Evolutionary conservation across 2,329 filamentous ascomycete genomes (phyloP).

Genomic region (Xylaria hypoxylon): DNA sequence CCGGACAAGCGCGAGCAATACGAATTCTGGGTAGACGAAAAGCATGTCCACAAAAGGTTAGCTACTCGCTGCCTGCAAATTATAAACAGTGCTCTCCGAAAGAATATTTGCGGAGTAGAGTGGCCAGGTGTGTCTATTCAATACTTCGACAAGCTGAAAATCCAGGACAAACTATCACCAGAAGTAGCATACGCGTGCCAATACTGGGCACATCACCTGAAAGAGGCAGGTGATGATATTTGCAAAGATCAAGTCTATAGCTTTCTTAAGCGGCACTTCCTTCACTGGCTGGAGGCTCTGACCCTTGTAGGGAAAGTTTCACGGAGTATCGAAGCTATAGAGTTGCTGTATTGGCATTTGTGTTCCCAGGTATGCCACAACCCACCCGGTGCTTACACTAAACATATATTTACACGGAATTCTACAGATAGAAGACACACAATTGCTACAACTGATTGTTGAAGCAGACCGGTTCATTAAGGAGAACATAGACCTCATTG

Average conservation of each 20-base stretch:
- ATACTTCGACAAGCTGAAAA: constrained; percentile 14
- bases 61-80: constrained; percentile 22
- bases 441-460: neutral
- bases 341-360: neutral
- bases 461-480: constrained; percentile 39
- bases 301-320: constrained; percentile 16
- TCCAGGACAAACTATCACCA: constrained; percentile 20
- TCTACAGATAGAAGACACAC: constrained; percentile 16
- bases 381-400: no score
- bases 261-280: constrained; percentile 26
- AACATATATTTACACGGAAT: neutral
- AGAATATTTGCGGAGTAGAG: constrained; percentile 23
- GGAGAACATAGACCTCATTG: constrained; percentile 46
- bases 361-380: neutral
- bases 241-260: constrained; percentile 8
- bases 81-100: constrained; percentile 23
- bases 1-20: neutral
- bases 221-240: constrained; percentile 12
- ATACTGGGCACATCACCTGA: constrained; percentile 31
- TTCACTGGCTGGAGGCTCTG: constrained; percentile 34
- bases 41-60: constrained; percentile 16
- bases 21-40: constrained; percentile 31
- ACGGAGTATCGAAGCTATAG: constrained; percentile 38
- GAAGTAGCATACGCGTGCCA: constrained; percentile 37
- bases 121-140: constrained; percentile 24